These are phyloP conservation scores for Entomortierella lignicola DNA, from an alignment of 192 early-diverging fungal genomes.

Conservation along the genomic window DNA sequence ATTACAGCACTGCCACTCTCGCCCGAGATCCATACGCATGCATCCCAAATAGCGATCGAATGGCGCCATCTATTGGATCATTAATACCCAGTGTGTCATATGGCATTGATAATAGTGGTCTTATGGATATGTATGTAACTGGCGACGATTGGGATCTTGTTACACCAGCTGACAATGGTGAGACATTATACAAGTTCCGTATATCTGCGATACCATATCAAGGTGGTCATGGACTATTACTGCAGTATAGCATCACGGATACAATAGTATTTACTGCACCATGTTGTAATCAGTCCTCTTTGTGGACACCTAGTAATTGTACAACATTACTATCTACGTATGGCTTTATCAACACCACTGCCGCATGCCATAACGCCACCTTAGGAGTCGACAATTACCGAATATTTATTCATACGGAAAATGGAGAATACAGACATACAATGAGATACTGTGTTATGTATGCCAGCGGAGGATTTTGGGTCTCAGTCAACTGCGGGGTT, in stretches of 20 bases:
- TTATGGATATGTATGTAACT: no score
- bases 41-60: no score
- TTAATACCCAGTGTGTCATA: no score
- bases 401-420: background rate
- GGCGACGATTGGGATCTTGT: no score
- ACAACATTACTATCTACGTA: background rate
- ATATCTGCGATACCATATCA: background rate
- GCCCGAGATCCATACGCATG: no score
- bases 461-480: background rate
- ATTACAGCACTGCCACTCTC: no score
- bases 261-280: background rate
- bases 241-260: background rate
- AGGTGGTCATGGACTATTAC: background rate
- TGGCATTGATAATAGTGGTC: no score
- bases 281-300: background rate
- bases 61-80: no score
- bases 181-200: background rate
- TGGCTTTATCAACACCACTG: background rate
- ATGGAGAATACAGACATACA: background rate
- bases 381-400: background rate
- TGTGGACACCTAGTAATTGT: background rate
- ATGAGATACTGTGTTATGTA: background rate
- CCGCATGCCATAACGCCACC: background rate
- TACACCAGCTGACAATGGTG: no score
- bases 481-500: no score